A percentile compares a stretch with the other conserved stretches of the same genome.
phyloP scores from a whole-genome alignment of 371 early-diverging fungal genomes.

The Apophysomyces variabilis region DNA sequence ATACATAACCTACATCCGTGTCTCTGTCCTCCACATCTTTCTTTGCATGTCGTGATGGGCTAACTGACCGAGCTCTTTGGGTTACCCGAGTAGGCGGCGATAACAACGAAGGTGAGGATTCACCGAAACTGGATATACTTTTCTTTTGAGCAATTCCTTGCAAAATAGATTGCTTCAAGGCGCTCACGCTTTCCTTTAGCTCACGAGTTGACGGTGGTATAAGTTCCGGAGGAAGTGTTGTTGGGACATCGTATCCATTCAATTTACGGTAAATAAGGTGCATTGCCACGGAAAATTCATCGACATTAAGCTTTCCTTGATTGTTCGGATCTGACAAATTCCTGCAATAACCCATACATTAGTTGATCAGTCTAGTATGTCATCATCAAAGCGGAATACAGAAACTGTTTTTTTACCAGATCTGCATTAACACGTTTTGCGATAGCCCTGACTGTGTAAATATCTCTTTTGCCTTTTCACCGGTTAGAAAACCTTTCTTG shows the following conservation, averaged over 20 bases:
- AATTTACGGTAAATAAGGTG: slow-evolving; percentile 85
- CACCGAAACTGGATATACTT: slow-evolving; percentile 41
- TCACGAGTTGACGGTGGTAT: slow-evolving; percentile 80
- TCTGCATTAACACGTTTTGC: slow-evolving; percentile 76
- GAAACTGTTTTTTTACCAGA: slow-evolving; percentile 66
- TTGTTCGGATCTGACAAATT: slow-evolving; percentile 83
- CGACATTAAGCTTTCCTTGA: slow-evolving; percentile 84
- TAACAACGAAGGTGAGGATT: slow-evolving; percentile 34
- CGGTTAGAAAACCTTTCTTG: slow-evolving; percentile 76
- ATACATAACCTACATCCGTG: slow-evolving; percentile 61
- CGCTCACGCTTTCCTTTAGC: slow-evolving; percentile 59
- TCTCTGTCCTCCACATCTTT: slow-evolving; percentile 37
- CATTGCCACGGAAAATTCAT: slow-evolving; percentile 96
- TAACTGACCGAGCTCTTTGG: slow-evolving; percentile 28
- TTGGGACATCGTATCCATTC: slow-evolving; percentile 81
- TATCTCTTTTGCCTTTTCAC: slow-evolving; percentile 82
- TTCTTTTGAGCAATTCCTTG: slow-evolving; percentile 53
- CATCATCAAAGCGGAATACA: background rate
- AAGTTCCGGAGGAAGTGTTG: slow-evolving; percentile 77
- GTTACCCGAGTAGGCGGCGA: slow-evolving; percentile 19
- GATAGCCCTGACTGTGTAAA: slow-evolving; percentile 88
- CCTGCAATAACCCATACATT: slow-evolving; percentile 42
- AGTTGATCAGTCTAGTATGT: background rate
- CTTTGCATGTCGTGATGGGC: slow-evolving; percentile 28
- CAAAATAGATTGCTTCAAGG: slow-evolving; percentile 58